These are phyloP conservation scores for Xylaria sp. DNA, from an alignment of 2,329 filamentous ascomycete genomes.

Conservation along the genomic window DNA sequence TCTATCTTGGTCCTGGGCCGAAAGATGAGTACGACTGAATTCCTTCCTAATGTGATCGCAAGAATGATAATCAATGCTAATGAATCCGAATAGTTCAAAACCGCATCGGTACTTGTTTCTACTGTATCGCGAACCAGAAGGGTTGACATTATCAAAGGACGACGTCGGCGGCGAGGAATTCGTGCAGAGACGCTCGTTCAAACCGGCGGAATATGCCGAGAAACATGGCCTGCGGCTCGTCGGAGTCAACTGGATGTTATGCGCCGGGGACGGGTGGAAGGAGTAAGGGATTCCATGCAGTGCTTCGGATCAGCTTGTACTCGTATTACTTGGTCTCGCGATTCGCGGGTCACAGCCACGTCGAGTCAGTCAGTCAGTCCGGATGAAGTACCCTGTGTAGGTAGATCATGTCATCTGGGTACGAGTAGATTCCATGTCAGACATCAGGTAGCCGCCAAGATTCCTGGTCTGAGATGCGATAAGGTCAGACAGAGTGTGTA, in stretches of 20 bases:
- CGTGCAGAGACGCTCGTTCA: constrained; percentile 40
- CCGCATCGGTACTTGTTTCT: constrained; percentile 45
- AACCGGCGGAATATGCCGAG: constrained; percentile 36
- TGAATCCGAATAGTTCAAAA: constrained; percentile 36
- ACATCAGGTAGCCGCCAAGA: not conserved
- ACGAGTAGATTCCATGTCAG: no score
- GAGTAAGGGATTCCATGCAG: constrained; percentile 13
- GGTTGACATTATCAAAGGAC: constrained; percentile 34
- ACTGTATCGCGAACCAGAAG: constrained; percentile 38
- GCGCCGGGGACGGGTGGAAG: constrained; percentile 41
- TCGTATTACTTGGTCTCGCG: no score
- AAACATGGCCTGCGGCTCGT: constrained; percentile 37
- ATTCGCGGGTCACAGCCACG: no score
- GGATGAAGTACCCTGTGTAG: not conserved
- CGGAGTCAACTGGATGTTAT: constrained; percentile 42
- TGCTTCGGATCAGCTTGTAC: not conserved
- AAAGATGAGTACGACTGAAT: constrained; percentile 35
- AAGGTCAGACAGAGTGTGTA: no score
- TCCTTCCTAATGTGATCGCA: no score
- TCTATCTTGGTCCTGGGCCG: constrained; percentile 41
- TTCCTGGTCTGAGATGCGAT: not conserved
- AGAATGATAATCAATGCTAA: not conserved
- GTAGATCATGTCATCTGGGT: no score
- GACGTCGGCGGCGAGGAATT: constrained; percentile 46
- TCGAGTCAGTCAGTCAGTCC: no score